phyloP scores from a whole-genome alignment of 352 stramenopile genomes.

The Aphanomyces invadans region DNA sequence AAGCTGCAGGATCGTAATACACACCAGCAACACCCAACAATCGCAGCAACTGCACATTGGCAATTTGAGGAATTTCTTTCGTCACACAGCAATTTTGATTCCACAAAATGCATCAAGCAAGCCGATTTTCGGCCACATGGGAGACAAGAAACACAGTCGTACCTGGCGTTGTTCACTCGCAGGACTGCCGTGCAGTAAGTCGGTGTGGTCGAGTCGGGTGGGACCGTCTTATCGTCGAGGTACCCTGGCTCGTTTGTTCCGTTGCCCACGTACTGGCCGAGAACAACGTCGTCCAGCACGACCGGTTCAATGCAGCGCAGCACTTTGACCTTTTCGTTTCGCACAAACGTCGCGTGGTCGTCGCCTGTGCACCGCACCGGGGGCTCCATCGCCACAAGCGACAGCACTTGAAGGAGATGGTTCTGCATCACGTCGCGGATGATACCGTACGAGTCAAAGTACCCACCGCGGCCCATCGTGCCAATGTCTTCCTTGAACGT shows the following conservation, averaged over 20 bases:
- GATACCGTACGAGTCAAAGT: conserved; percentile 90
- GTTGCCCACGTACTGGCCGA: conserved; percentile 78
- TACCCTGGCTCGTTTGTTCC: conserved; percentile 62
- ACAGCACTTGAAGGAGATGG: conserved; percentile 89
- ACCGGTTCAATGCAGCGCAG: conserved; percentile 71
- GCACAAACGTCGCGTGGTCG: conserved; percentile 42
- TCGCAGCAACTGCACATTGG: no score
- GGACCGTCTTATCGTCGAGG: conserved; percentile 76
- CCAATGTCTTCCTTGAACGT: conserved; percentile 87
- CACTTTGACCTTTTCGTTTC: conserved; percentile 87
- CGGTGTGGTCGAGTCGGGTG: conserved; percentile 50
- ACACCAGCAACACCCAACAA: no score
- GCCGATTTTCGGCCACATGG: no score
- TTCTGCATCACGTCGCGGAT: conserved; percentile 92
- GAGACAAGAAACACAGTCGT: background rate
- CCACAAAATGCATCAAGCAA: no score
- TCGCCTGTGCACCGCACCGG: conserved; percentile 61
- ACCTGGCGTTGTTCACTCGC: conserved; percentile 66
- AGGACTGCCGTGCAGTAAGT: conserved; percentile 49
- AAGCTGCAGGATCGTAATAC: no score
- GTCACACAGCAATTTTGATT: no score
- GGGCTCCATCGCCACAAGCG: conserved; percentile 84
- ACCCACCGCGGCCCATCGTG: conserved; percentile 74
- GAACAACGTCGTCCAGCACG: conserved; percentile 67
- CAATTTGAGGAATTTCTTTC: no score